These are phyloP conservation scores for Citrus trifoliata DNA, from an alignment of 345 rosid genomes.

Conservation along the genomic window DNA sequence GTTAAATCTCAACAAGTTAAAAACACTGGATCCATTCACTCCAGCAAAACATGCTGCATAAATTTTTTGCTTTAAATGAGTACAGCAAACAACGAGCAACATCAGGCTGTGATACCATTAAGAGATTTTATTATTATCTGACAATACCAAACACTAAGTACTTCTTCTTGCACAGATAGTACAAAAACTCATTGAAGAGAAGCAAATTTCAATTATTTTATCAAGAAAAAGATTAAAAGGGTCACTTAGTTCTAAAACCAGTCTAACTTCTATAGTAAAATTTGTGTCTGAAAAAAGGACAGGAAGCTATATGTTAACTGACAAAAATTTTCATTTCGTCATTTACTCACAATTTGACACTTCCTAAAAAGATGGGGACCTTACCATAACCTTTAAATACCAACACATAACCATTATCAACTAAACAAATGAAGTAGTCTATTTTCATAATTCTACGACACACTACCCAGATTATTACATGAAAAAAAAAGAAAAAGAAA, in stretches of 20 bases:
- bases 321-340: not conserved
- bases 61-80: not conserved
- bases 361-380: not conserved
- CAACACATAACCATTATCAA: not conserved
- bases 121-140: too few species aligned
- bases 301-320: not conserved
- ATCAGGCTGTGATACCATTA: too few species aligned
- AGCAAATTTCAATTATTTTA: too few species aligned
- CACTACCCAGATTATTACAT: not conserved
- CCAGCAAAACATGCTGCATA: not conserved
- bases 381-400: not conserved
- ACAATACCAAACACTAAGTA: too few species aligned
- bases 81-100: too few species aligned
- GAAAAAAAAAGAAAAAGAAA: not conserved
- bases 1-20: not conserved
- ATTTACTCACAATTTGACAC: not conserved
- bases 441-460: not conserved
- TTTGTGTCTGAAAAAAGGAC: not conserved
- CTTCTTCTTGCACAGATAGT: too few species aligned
- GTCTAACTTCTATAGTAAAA: not conserved
- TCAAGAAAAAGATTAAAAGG: too few species aligned
- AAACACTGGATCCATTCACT: not conserved
- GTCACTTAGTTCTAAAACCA: too few species aligned
- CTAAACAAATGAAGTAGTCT: not conserved
- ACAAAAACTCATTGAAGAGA: too few species aligned